Evolutionary conservation across 208 protist genomes (phyloP).

Genomic region (Strigomonas culicis): DNA sequence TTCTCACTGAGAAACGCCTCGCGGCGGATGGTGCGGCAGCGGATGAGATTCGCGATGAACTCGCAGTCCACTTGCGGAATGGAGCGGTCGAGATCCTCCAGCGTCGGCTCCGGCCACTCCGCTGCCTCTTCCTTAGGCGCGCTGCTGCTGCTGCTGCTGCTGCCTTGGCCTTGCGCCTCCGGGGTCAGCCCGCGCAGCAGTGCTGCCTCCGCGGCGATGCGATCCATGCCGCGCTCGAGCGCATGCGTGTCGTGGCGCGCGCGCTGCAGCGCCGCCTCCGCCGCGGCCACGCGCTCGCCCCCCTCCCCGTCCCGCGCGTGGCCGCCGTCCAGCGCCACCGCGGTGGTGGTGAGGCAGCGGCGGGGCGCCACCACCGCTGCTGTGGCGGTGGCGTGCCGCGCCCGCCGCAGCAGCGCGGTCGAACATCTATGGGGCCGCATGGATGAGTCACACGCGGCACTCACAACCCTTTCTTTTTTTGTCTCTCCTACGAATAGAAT

Average conservation of each 20-base stretch:
- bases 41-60: slow-evolving; percentile 72
- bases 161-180: background rate
- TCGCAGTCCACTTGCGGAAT: slow-evolving; percentile 79
- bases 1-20: slow-evolving; percentile 52
- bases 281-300: too few species aligned
- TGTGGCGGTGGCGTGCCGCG: too few species aligned
- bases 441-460: background rate
- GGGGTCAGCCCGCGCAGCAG: slow-evolving; percentile 9
- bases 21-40: slow-evolving; percentile 39
- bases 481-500: background rate
- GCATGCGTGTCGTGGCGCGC: background rate
- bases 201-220: slow-evolving; percentile 16
- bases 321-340: too few species aligned
- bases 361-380: too few species aligned
- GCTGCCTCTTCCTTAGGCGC: background rate
- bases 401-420: too few species aligned
- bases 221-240: slow-evolving; percentile 16
- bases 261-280: too few species aligned
- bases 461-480: background rate
- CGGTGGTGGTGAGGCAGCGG: too few species aligned
- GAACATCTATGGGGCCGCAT: too few species aligned
- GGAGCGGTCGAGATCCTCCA: slow-evolving; percentile 67
- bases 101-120: slow-evolving; percentile 59
- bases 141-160: background rate
- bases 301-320: too few species aligned